A percentile compares a stretch with the other conserved stretches of the same genome.
These are phyloP conservation scores for Claviceps capensis DNA, from an alignment of 2,329 filamentous ascomycete species.

Conservation along the genomic window DNA sequence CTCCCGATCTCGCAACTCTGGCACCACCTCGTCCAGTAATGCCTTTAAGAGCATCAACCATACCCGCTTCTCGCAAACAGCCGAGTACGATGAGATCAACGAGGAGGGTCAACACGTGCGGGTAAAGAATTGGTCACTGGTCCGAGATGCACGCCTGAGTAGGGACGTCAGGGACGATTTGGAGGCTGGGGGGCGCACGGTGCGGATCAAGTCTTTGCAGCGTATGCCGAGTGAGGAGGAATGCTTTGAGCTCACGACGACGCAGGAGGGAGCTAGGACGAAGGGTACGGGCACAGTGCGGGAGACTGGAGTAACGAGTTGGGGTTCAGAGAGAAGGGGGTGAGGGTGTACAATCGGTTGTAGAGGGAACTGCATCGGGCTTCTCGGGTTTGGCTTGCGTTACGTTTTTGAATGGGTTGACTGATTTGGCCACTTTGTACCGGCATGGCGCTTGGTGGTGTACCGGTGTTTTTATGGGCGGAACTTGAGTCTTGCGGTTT, in stretches of 20 bases:
- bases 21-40: constrained; percentile 1
- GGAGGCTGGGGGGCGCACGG: neutral
- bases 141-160: neutral
- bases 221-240: neutral
- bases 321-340: no score
- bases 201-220: neutral
- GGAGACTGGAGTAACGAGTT: no score
- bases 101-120: neutral
- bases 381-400: no score
- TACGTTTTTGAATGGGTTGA: no score
- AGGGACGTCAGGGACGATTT: neutral
- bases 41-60: neutral
- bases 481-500: no score
- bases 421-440: no score
- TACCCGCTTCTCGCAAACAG: neutral
- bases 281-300: neutral
- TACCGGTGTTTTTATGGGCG: no score
- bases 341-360: no score
- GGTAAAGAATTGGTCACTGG: neutral
- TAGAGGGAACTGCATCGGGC: no score
- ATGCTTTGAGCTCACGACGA: neutral
- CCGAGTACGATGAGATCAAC: neutral
- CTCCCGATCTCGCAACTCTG: neutral
- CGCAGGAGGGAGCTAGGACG: neutral
- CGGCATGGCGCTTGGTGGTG: no score